A percentile compares a stretch with the other conserved stretches of the same genome.
These are phyloP conservation scores for Hypoxylon rickii DNA, from an alignment of 495 filamentous ascomycete genomes.

Conservation along the genomic window DNA sequence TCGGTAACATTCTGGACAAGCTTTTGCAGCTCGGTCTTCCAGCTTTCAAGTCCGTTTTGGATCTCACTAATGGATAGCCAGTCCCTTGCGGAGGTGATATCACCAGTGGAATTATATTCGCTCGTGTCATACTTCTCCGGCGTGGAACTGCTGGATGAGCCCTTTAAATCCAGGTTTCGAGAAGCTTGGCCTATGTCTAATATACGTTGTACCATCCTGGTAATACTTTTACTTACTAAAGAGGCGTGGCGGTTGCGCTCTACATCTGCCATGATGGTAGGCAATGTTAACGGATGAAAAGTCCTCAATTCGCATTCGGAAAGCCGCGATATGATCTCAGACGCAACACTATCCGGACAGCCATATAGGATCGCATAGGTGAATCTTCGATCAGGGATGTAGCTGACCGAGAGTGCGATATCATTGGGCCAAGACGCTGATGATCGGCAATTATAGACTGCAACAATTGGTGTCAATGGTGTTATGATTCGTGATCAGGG, in stretches of 20 bases:
- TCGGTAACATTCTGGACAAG: neutral
- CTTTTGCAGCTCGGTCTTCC: neutral
- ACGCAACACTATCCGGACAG: neutral
- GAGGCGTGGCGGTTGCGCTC: conserved; percentile 1
- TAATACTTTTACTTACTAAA: neutral
- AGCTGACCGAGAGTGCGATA: neutral
- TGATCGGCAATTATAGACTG: conserved; percentile 9
- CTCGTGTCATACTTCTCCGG: neutral
- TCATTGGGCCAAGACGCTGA: conserved; percentile 3
- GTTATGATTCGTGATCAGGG: no score
- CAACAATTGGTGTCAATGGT: no score
- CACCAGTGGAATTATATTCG: neutral
- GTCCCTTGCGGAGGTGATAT: neutral
- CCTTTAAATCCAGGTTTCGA: neutral
- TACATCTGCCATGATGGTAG: neutral
- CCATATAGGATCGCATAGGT: conserved; percentile 5
- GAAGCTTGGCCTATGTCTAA: neutral
- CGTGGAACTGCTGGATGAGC: neutral
- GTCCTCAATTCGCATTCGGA: neutral
- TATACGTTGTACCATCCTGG: neutral
- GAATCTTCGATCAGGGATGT: conserved; percentile 3
- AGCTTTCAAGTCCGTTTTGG: neutral
- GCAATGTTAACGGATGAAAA: conserved; percentile 7
- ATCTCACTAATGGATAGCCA: conserved; percentile 2
- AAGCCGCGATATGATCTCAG: neutral